phyloP scores from a whole-genome alignment of 345 rosid genomes.

The Camelina sativa region DNA sequence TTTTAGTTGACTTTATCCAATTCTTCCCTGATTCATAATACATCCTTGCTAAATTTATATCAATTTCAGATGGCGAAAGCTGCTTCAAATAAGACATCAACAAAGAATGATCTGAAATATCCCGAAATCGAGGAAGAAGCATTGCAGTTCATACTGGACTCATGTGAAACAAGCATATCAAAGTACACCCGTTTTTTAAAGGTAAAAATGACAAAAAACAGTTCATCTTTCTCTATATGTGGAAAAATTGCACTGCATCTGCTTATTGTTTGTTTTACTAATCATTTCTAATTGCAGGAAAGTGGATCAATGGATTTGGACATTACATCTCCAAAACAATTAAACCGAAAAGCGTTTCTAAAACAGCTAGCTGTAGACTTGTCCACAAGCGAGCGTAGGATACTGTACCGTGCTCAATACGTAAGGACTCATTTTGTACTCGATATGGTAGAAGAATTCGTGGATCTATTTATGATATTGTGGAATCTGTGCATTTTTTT shows the following conservation, averaged over 20 bases:
- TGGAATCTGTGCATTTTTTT: background rate
- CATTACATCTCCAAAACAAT: constrained; percentile 89
- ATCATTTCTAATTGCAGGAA: constrained; percentile 50
- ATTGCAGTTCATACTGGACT: constrained; percentile 71
- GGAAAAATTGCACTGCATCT: constrained; percentile 27
- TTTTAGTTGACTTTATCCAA: constrained; percentile 5
- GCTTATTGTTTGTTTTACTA: constrained; percentile 57
- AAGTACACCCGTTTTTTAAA: constrained; percentile 84
- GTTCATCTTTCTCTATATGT: background rate
- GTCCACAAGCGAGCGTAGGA: constrained; percentile 84
- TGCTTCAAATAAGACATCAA: constrained; percentile 69
- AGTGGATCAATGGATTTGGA: constrained; percentile 98
- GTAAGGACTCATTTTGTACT: constrained; percentile 53
- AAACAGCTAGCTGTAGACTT: constrained; percentile 96
- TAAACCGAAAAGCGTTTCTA: constrained; percentile 79
- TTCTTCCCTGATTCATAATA: background rate
- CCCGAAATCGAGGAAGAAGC: constrained; percentile 82
- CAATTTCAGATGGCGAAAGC: constrained; percentile 85
- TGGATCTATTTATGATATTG: constrained; percentile 3
- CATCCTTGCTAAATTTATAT: constrained; percentile 21
- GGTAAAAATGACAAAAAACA: constrained; percentile 46
- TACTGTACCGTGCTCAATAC: constrained; percentile 84
- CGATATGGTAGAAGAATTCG: background rate
- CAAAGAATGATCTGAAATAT: constrained; percentile 62
- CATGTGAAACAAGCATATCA: constrained; percentile 87